These are phyloP conservation scores for Crithidia fasciculata DNA, from an alignment of 208 protist genomes.

Conservation along the genomic window DNA sequence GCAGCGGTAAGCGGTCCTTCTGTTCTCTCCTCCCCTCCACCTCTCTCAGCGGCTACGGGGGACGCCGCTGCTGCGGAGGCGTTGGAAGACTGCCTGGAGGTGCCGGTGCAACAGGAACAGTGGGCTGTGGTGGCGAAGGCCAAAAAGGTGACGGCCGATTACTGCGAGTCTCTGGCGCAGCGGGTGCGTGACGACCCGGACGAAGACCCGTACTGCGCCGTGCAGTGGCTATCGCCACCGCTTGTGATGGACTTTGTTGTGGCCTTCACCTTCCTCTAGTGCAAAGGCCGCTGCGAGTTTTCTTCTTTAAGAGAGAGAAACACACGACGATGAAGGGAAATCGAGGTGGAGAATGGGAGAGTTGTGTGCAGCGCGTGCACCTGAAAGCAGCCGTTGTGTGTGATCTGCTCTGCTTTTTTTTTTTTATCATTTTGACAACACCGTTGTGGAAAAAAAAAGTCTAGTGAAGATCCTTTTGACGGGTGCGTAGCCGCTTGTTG, in stretches of 20 bases:
- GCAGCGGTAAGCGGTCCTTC: not conserved
- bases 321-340: not conserved
- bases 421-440: not conserved
- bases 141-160: constrained; percentile 53
- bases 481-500: no score
- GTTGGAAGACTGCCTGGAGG: not conserved
- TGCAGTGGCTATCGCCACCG: constrained; percentile 35
- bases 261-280: constrained; percentile 25
- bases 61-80: no score
- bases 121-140: constrained; percentile 50
- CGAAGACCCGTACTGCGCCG: constrained; percentile 50
- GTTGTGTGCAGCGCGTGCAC: not conserved
- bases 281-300: not conserved
- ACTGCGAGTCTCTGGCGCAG: constrained; percentile 51
- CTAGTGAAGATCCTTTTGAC: no score
- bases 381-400: no score
- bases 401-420: no score
- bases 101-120: constrained; percentile 19
- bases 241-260: constrained; percentile 23
- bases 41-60: not conserved
- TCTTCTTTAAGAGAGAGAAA: not conserved
- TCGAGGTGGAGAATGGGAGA: not conserved
- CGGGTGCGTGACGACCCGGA: constrained; percentile 39
- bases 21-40: not conserved
- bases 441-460: no score